Evolutionary conservation across 2,329 filamentous ascomycete genomes (phyloP).

Genomic region (Cladosporium sp.): DNA sequence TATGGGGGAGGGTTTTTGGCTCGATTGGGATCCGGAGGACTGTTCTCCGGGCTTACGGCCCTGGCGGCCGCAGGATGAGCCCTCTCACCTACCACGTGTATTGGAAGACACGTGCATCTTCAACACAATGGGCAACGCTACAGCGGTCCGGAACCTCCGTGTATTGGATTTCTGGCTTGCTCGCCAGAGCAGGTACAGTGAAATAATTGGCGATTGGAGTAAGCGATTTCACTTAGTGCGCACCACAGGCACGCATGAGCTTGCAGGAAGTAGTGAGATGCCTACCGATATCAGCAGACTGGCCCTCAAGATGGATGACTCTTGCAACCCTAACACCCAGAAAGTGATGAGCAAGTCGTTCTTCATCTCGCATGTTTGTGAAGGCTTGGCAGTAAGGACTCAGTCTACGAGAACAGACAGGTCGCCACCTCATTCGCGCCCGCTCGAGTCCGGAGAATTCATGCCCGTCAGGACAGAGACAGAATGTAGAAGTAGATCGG

Average conservation of each 20-base stretch:
- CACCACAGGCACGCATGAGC: background rate
- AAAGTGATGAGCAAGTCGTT: background rate
- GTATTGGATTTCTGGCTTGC: background rate
- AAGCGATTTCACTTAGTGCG: background rate
- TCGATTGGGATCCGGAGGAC: constrained; percentile 15
- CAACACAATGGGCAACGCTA: constrained; percentile 8
- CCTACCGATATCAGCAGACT: background rate
- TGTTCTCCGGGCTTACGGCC: constrained; percentile 13
- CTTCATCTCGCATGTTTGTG: background rate
- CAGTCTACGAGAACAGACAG: background rate
- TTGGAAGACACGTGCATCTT: constrained; percentile 8
- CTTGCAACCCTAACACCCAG: background rate
- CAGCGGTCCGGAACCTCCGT: constrained; percentile 19
- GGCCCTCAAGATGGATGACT: background rate
- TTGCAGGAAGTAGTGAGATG: background rate
- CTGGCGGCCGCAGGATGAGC: constrained; percentile 11
- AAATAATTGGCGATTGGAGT: background rate
- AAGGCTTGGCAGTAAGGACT: background rate
- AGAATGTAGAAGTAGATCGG: background rate
- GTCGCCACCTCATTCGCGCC: constrained; percentile 2
- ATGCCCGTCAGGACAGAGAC: background rate
- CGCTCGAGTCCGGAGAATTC: constrained; percentile 8
- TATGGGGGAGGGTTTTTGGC: constrained; percentile 6
- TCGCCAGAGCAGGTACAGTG: background rate
- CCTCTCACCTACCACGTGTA: background rate